Evolutionary conservation across 2,329 filamentous ascomycete genomes (phyloP), one percentile per base, ranked within the genome.

Genomic region (Cercospora sp.): DNA sequence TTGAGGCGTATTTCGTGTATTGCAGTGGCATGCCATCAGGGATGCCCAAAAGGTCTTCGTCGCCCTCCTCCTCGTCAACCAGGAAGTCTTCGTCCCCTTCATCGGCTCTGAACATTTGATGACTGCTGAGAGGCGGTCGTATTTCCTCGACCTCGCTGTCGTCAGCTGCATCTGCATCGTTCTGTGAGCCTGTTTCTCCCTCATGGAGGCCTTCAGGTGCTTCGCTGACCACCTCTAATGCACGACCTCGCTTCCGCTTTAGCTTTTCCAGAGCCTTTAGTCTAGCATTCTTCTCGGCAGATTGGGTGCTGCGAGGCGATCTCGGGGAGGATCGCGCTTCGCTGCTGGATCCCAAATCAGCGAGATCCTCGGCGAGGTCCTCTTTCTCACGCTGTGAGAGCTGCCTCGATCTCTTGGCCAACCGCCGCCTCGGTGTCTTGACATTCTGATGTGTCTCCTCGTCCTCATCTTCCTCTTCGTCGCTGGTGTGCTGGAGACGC

Each of bases 1-100:
- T 89, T 70, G 89, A 88, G 0, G 87, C 85, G 66, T 90, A 85
- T 3, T 84, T 80, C 0, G 89, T 91, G 77, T 92, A 93, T 73
- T 90, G 82, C 0, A 94, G 82, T 0, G 91, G 91, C 9, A 84
- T 80, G 1, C 86, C 87, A 0, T 86, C 87, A 1, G 88, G 88
- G 0, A 91, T 77, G 7, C 83, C 85, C 5, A 85, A 80, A 0
- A 78, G 80, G 53, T 84, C 83, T 5, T 88, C 88, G 26, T 90
- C 87, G 57, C 90, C 81, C n/a, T 79, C 82, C 1, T 85, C 82
- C 10, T n/a, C 37, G 16, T 43, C 16, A 7, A 70, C 70, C 2
- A 73, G 70, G 21, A 94, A 84, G 69, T 93, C 93, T 68, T 87
- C 87, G 2, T 87, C 85, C 32, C 88, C 86, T 28, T 89, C 85